Conservation (phyloP, 2,329 filamentous ascomycete genomes). For the Capronia epimyces region DNA sequence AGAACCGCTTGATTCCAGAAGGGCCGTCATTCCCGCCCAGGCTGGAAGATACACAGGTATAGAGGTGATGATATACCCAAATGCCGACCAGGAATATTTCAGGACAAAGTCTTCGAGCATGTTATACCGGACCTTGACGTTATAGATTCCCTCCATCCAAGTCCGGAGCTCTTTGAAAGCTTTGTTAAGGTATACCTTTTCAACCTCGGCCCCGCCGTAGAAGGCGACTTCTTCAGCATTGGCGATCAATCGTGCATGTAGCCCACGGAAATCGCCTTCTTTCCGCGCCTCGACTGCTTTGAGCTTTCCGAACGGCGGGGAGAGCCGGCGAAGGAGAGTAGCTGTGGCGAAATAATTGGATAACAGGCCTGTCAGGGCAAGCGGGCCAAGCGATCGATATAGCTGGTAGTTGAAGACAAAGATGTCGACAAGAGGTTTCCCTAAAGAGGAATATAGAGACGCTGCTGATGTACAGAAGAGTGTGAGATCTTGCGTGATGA, state of each 20-base stretch:
- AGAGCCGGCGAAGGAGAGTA: conserved; percentile 78
- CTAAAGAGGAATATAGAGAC: conserved; percentile 87
- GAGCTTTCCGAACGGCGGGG: conserved; percentile 91
- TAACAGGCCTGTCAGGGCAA: conserved; percentile 78
- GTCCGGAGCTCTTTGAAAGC: conserved; percentile 88
- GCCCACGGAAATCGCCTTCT: conserved; percentile 87
- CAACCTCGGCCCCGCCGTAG: conserved; percentile 91
- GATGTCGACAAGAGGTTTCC: conserved; percentile 96
- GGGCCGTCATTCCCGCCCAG: conserved; percentile 79
- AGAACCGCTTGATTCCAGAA: conserved; percentile 49
- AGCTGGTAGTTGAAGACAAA: conserved; percentile 98
- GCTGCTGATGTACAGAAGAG: conserved; percentile 91
- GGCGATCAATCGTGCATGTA: conserved; percentile 87
- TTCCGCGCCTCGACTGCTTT: conserved; percentile 93
- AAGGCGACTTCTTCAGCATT: conserved; percentile 98
- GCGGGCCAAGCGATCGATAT: conserved; percentile 80
- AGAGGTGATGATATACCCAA: conserved; percentile 89
- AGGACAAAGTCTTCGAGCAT: conserved; percentile 97
- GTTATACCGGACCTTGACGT: conserved; percentile 95
- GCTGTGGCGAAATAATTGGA: conserved; percentile 94
- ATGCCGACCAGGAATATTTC: conserved; percentile 98
- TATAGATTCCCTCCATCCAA: conserved; percentile 99
- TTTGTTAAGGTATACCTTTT: conserved; percentile 83
- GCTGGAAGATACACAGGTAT: conserved; percentile 90
- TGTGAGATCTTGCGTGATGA: conserved; percentile 94